Conservation (phyloP, 306 rosid genomes). For the Fragaria nilgerrensis region DNA sequence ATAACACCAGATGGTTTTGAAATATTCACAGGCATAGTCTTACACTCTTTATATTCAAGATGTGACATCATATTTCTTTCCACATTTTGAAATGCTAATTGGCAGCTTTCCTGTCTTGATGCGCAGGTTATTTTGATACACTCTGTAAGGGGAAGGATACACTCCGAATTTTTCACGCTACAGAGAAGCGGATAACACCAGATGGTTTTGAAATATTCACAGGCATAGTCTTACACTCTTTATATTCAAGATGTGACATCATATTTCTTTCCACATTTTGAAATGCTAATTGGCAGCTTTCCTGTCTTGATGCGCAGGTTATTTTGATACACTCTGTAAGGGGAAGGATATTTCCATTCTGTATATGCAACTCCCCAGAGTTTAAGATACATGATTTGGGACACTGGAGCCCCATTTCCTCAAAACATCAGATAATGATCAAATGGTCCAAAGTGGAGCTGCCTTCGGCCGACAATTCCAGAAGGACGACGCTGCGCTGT, state of each 20-base stretch:
- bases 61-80: too few relatives aligned
- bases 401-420: conserved; percentile 90
- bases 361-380: conserved; percentile 85
- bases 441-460: conserved; percentile 80
- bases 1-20: too few relatives aligned
- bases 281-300: conserved; percentile 15
- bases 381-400: conserved; percentile 86
- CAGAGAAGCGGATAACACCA: conserved; percentile 72
- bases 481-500: conserved; percentile 62
- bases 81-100: too few relatives aligned
- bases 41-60: too few relatives aligned
- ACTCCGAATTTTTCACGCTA: too few relatives aligned
- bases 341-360: conserved; percentile 93
- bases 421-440: conserved; percentile 53
- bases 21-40: too few relatives aligned
- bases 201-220: conserved; percentile 86
- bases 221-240: conserved; percentile 50
- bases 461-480: conserved; percentile 78
- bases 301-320: conserved; percentile 58
- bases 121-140: too few relatives aligned
- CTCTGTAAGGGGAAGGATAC: too few relatives aligned
- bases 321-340: too few relatives aligned
- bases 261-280: not conserved
- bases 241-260: not conserved
- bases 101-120: too few relatives aligned